Evolutionary conservation across 257 asterid species (phyloP).

Genomic region (Penstemon newberryi): DNA sequence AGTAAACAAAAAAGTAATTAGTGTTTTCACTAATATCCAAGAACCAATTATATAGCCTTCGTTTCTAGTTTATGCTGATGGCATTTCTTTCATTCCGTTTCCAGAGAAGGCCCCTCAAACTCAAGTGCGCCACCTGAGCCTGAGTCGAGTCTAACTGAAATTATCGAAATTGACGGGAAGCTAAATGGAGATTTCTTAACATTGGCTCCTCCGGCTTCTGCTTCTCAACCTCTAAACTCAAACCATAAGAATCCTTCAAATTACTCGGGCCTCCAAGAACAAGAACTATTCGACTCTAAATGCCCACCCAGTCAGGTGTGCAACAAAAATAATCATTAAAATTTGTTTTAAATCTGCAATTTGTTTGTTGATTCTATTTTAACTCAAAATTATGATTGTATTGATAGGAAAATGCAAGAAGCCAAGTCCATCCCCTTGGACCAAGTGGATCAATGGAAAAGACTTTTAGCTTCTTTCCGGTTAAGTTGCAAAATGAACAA

Average conservation of each 20-base stretch:
- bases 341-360: background rate
- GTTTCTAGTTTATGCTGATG: slow-evolving; percentile 28
- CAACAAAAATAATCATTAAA: background rate
- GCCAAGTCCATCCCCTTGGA: slow-evolving; percentile 28
- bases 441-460: slow-evolving; percentile 37
- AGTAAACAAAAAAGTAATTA: no score
- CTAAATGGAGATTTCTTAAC: slow-evolving; percentile 69
- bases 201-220: slow-evolving; percentile 69
- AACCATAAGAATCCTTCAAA: slow-evolving; percentile 26
- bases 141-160: slow-evolving; percentile 30
- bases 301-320: slow-evolving; percentile 46
- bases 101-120: slow-evolving; percentile 56
- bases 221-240: slow-evolving; percentile 32
- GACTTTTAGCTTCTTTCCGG: slow-evolving; percentile 61
- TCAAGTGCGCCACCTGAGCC: slow-evolving; percentile 37
- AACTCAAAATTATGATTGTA: background rate
- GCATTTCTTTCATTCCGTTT: slow-evolving; percentile 1
- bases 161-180: slow-evolving; percentile 30
- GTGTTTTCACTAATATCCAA: no score
- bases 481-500: slow-evolving; percentile 33
- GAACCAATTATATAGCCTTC: no score
- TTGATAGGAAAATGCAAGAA: slow-evolving; percentile 46
- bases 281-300: slow-evolving; percentile 33
- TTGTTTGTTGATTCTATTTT: background rate
- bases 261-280: slow-evolving; percentile 23